phyloP scores from a whole-genome alignment of 306 rosid species.

The Cyclanthera cordifolia region DNA sequence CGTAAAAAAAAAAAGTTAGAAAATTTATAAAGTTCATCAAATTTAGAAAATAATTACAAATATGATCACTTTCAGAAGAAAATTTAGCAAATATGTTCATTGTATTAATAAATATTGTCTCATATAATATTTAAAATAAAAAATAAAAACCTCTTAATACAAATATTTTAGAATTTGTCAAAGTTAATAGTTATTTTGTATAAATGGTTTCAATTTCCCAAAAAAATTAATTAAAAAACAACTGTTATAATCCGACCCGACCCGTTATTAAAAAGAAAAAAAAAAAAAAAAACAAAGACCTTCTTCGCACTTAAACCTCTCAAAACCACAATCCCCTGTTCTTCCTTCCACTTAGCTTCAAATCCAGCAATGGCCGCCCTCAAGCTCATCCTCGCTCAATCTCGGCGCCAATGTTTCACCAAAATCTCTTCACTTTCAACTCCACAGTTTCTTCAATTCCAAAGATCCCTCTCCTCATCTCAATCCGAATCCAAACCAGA shows the following conservation, averaged over 20 bases:
- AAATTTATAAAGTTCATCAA: no score
- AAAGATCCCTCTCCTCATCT: slow-evolving; percentile 33
- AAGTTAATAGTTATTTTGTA: no score
- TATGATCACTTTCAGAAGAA: no score
- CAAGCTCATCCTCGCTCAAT: slow-evolving; percentile 54
- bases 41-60: no score
- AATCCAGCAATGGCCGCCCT: slow-evolving; percentile 43
- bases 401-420: slow-evolving; percentile 56
- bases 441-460: slow-evolving; percentile 24
- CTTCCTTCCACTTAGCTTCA: background rate
- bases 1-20: no score
- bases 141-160: no score
- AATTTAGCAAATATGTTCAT: no score
- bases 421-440: slow-evolving; percentile 21
- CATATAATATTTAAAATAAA: no score
- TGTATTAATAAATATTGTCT: no score
- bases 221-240: no score
- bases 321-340: background rate
- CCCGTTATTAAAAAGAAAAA: background rate
- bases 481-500: slow-evolving; percentile 27
- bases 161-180: no score
- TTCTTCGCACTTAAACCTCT: background rate
- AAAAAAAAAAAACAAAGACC: background rate
- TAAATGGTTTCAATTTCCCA: no score
- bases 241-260: background rate